Evolutionary conservation across 2,329 filamentous ascomycete species (phyloP).

Genomic region (Penicillium sp.): DNA sequence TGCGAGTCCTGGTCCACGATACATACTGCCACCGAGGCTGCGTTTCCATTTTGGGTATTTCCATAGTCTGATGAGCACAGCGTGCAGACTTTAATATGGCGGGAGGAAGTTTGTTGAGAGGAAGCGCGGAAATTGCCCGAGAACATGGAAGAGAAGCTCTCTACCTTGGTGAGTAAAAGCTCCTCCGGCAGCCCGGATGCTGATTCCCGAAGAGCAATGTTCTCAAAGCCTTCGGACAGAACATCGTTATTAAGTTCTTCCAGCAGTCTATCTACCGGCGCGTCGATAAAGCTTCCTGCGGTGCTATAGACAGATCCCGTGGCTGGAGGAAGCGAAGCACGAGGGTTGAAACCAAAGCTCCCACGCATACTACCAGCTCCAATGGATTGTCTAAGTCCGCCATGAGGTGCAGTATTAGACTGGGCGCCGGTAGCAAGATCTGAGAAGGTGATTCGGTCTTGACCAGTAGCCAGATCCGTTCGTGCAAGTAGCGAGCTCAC

Average conservation of each 20-base stretch:
- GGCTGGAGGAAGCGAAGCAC: conserved; percentile 57
- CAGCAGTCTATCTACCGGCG: conserved; percentile 66
- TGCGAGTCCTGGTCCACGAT: conserved; percentile 69
- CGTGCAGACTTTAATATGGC: conserved; percentile 58
- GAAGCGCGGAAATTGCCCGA: conserved; percentile 32
- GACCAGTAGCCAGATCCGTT: conserved; percentile 80
- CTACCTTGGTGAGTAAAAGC: conserved; percentile 68
- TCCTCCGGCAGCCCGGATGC: conserved; percentile 70
- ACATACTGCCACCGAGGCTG: conserved; percentile 51
- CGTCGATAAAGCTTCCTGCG: conserved; percentile 64
- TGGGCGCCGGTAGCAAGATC: conserved; percentile 60
- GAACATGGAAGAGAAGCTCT: conserved; percentile 61
- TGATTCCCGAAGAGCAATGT: conserved; percentile 70
- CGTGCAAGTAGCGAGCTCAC: conserved; percentile 89
- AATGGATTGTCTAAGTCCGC: conserved; percentile 67
- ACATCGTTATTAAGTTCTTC: conserved; percentile 64
- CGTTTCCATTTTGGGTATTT: conserved; percentile 31
- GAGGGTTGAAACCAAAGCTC: conserved; percentile 56
- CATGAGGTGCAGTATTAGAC: conserved; percentile 34
- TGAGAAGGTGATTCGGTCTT: conserved; percentile 75
- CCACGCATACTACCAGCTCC: conserved; percentile 63
- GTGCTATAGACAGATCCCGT: conserved; percentile 46
- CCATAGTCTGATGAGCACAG: conserved; percentile 49
- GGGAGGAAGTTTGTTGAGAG: conserved; percentile 22
- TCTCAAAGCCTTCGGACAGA: conserved; percentile 67